Conservation (phyloP, 176 grass and related monocot species). For the sorghum (Sorghum bicolor) region DNA sequence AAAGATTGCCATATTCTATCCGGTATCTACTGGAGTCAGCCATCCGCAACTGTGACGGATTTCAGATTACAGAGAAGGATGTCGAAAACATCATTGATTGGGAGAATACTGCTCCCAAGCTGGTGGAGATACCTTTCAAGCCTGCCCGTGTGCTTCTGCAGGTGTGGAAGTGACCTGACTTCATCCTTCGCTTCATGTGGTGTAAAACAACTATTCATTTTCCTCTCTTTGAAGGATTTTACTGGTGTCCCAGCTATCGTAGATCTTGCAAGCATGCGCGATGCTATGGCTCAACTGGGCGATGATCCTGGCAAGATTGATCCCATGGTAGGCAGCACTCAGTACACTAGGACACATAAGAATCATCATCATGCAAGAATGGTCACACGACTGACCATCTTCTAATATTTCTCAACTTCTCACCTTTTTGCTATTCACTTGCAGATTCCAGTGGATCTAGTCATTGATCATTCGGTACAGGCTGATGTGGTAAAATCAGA, state of each 20-base stretch:
- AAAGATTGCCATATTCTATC: slow-evolving; percentile 17
- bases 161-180: background rate
- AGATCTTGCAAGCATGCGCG: slow-evolving; percentile 19
- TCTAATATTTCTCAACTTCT: background rate
- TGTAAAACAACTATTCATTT: background rate
- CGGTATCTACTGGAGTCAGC: slow-evolving; percentile 4
- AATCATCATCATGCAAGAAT: background rate
- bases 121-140: slow-evolving; percentile 14
- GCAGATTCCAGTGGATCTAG: slow-evolving; percentile 14
- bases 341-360: background rate
- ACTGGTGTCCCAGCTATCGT: slow-evolving; percentile 1
- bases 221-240: background rate
- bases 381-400: background rate
- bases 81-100: slow-evolving; percentile 4
- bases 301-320: slow-evolving; percentile 18
- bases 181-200: background rate
- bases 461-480: slow-evolving; percentile 16
- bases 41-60: slow-evolving; percentile 14
- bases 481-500: slow-evolving; percentile 17
- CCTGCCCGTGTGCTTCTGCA: slow-evolving; percentile 13
- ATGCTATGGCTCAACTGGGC: background rate
- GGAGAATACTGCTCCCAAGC: slow-evolving; percentile 14
- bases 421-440: background rate
- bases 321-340: background rate
- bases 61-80: slow-evolving; percentile 24